Percentiles rank a stretch among this genome's conserved stretches.
These are phyloP conservation scores for Miscanthus sacchariflorus DNA, from an alignment of 202 grass and related monocot species.

Conservation along the genomic window DNA sequence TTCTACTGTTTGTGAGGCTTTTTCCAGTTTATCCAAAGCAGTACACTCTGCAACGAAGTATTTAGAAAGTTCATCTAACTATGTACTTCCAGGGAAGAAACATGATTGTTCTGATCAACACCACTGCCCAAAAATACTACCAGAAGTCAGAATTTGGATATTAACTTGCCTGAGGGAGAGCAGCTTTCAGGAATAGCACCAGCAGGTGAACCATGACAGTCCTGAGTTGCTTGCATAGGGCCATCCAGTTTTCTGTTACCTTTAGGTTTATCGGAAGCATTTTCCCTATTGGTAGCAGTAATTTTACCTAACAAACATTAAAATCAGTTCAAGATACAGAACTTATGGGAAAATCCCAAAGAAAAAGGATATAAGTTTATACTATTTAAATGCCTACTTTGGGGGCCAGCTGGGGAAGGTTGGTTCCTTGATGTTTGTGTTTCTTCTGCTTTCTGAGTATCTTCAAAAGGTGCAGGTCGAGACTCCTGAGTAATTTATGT, in stretches of 20 bases:
- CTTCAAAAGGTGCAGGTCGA: conserved; percentile 39
- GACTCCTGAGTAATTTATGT: conserved; percentile 40
- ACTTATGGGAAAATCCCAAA: neutral
- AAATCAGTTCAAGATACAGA: conserved; percentile 8
- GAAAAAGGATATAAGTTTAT: neutral
- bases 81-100: neutral
- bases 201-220: conserved; percentile 44
- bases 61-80: neutral
- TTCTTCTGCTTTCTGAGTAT: conserved; percentile 41
- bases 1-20: conserved; percentile 85
- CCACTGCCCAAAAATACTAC: conserved; percentile 19
- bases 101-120: conserved; percentile 17
- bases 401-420: conserved; percentile 33
- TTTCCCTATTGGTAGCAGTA: conserved; percentile 40
- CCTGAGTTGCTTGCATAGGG: conserved; percentile 25
- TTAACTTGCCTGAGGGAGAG: conserved; percentile 55
- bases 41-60: conserved; percentile 62
- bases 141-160: conserved; percentile 17
- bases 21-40: conserved; percentile 89
- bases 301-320: conserved; percentile 55
- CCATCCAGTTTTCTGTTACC: conserved; percentile 39
- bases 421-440: conserved; percentile 47
- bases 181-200: conserved; percentile 48
- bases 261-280: conserved; percentile 42
- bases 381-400: conserved; percentile 41